Evolutionary conservation across 2,329 filamentous ascomycete genomes (phyloP).

Genomic region (Aspergillus tubingensis): DNA sequence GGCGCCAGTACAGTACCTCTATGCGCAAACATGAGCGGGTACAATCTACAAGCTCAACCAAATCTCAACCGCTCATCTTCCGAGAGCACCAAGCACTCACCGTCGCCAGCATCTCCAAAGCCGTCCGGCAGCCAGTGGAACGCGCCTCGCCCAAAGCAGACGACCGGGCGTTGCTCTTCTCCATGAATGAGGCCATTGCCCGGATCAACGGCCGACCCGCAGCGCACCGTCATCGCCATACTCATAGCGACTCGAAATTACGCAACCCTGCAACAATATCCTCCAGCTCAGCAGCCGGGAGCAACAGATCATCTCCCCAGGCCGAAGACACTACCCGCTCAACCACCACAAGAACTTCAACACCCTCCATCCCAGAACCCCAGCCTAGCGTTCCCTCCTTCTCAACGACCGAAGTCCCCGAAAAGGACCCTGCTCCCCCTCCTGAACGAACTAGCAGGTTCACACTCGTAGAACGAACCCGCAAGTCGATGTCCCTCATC

Average conservation of each 20-base stretch:
- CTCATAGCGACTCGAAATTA: not conserved
- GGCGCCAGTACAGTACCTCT: constrained; percentile 66
- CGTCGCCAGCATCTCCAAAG: constrained; percentile 40
- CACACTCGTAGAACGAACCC: constrained; percentile 74
- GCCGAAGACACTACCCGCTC: not conserved
- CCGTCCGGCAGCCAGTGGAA: constrained; percentile 32
- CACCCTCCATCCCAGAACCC: not conserved
- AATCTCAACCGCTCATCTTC: constrained; percentile 30
- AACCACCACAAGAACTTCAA: not conserved
- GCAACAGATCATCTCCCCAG: not conserved
- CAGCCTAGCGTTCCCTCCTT: not conserved
- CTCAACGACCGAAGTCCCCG: not conserved
- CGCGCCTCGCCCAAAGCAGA: constrained; percentile 24
- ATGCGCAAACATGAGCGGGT: constrained; percentile 23
- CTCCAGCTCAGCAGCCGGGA: not conserved
- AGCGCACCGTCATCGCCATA: constrained; percentile 5
- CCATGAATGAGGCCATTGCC: constrained; percentile 36
- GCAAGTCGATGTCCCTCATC: constrained; percentile 73
- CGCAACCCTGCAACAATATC: constrained; percentile 4
- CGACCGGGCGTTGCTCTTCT: constrained; percentile 36
- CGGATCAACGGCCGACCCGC: constrained; percentile 30
- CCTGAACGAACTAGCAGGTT: constrained; percentile 21
- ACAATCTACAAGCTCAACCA: constrained; percentile 7
- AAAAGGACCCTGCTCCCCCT: not conserved
- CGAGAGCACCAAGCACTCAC: constrained; percentile 42